A percentile compares a stretch with the other conserved stretches of the same genome.
These are phyloP conservation scores for Taiozyma sp. DNA, from an alignment of 1,139 yeast genomes.

Conservation along the genomic window DNA sequence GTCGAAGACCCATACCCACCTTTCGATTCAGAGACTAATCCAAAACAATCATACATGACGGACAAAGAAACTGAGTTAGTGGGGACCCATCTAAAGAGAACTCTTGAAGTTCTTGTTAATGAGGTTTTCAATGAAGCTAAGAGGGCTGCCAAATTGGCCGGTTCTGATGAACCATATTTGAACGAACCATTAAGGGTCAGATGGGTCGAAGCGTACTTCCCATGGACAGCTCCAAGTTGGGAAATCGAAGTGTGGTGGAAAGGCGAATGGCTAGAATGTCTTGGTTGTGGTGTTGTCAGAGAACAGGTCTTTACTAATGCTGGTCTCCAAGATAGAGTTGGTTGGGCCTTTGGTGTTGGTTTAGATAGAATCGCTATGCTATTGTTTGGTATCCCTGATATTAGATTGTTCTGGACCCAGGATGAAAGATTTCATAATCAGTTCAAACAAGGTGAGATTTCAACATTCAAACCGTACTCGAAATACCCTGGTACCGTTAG, in stretches of 20 bases:
- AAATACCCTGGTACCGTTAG: constrained; percentile 84
- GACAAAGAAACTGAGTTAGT: constrained; percentile 65
- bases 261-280: constrained; percentile 96
- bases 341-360: constrained; percentile 99
- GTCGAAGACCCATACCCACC: constrained; percentile 74
- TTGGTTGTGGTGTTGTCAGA: constrained; percentile 92
- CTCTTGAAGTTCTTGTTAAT: constrained; percentile 77
- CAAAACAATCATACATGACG: constrained; percentile 76
- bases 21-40: constrained; percentile 57
- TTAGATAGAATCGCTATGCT: constrained; percentile 95
- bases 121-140: constrained; percentile 78
- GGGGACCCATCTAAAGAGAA: constrained; percentile 76
- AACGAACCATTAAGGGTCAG: constrained; percentile 79
- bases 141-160: constrained; percentile 62
- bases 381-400: constrained; percentile 91
- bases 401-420: constrained; percentile 84
- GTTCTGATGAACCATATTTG: constrained; percentile 56
- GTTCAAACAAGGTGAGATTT: constrained; percentile 59
- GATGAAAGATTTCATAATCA: constrained; percentile 78
- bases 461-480: constrained; percentile 82
- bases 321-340: constrained; percentile 62
- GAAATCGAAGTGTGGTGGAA: constrained; percentile 99
- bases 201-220: constrained; percentile 96
- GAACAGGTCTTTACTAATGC: constrained; percentile 74
- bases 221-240: constrained; percentile 99